Evolutionary conservation across 805 yeast species (phyloP).

Genomic region (Barnettozyma vustinii): DNA sequence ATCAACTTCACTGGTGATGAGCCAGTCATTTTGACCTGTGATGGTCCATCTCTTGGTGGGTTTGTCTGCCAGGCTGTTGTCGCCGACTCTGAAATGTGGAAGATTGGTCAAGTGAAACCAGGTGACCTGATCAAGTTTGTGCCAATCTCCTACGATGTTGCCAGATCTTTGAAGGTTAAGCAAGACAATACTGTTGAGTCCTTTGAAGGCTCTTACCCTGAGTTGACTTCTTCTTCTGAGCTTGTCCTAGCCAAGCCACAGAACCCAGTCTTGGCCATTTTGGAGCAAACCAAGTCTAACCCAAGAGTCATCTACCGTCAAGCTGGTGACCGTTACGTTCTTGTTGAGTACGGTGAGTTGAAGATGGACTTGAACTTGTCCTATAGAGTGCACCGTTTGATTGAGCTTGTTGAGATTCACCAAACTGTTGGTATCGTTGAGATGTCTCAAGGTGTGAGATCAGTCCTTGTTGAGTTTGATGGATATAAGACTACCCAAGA

Average conservation of each 20-base stretch:
- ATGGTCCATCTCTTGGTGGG: conserved; percentile 97
- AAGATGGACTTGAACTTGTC: conserved; percentile 77
- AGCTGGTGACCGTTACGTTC: conserved; percentile 92
- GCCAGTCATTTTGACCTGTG: conserved; percentile 94
- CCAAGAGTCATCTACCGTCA: conserved; percentile 86
- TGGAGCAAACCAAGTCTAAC: conserved; percentile 41
- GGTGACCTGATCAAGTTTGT: conserved; percentile 81
- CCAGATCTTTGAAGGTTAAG: conserved; percentile 52
- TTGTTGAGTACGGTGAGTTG: conserved; percentile 91
- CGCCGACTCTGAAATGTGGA: conserved; percentile 96
- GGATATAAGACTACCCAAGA: conserved; percentile 57
- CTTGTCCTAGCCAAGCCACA: conserved; percentile 41
- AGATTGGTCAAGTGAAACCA: conserved; percentile 95
- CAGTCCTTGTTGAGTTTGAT: conserved; percentile 84
- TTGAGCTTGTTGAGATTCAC: conserved; percentile 60
- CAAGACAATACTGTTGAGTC: conserved; percentile 51
- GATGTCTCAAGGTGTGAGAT: conserved; percentile 96
- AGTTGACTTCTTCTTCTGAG: conserved; percentile 23
- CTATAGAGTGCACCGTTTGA: conserved; percentile 80
- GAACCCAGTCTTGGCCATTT: conserved; percentile 61
- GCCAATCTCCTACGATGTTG: conserved; percentile 67
- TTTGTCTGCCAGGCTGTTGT: conserved; percentile 96
- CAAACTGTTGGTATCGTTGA: conserved; percentile 80
- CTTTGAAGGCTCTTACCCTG: conserved; percentile 37
- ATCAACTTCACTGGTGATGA: conserved; percentile 98